Evolutionary conservation across 768 basidiomycete genomes (phyloP).

Genomic region (Russula sp.): DNA sequence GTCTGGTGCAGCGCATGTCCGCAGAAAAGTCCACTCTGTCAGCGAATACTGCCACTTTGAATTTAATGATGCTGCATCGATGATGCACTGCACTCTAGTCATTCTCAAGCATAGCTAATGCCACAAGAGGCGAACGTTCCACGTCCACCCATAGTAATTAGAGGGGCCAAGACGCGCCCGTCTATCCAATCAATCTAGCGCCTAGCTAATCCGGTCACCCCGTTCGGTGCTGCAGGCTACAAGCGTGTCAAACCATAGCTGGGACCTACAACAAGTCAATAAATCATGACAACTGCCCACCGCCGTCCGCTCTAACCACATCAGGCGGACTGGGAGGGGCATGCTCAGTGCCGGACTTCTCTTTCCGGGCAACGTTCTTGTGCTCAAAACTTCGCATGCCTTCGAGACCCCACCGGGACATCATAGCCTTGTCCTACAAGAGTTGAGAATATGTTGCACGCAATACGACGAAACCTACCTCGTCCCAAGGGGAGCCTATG

Average conservation of each 20-base stretch:
- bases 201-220: not conserved
- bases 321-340: not conserved
- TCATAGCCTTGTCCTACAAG: conserved; percentile 83
- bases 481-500: conserved; percentile 89
- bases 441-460: not conserved
- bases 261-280: not conserved
- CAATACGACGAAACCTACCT: conserved; percentile 40
- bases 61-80: not conserved
- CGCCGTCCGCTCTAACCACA: not conserved
- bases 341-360: conserved; percentile 30
- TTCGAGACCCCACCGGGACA: conserved; percentile 85
- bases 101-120: not conserved
- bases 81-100: not conserved
- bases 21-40: not conserved
- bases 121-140: not conserved
- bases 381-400: conserved; percentile 92
- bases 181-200: not conserved
- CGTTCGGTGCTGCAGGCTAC: not conserved
- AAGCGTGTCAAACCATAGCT: not conserved
- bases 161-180: not conserved
- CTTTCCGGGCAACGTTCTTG: conserved; percentile 49
- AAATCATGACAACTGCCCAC: not conserved
- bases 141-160: not conserved
- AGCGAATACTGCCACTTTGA: not conserved
- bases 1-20: not conserved